phyloP scores from a whole-genome alignment of 2,329 filamentous ascomycete genomes.

The Paradendryphiella salina region DNA sequence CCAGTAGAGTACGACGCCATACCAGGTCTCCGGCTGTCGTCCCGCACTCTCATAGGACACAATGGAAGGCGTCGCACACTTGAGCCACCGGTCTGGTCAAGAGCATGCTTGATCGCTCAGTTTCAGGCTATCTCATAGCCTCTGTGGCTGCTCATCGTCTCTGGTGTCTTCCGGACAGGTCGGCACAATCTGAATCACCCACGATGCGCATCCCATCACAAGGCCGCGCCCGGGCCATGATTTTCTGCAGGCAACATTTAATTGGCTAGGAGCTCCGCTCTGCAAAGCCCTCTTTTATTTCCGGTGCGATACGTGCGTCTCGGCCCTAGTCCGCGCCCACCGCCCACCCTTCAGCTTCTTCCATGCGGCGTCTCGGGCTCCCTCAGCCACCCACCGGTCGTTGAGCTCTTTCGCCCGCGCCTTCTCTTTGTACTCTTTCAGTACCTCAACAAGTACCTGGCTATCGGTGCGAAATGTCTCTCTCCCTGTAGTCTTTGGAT shows the following conservation, averaged over 20 bases:
- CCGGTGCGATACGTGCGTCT: slow-evolving; percentile 11
- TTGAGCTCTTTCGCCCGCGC: slow-evolving; percentile 2
- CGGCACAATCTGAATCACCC: slow-evolving; percentile 8
- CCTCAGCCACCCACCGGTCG: slow-evolving; percentile 13
- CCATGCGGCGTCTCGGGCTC: background rate
- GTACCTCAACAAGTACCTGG: background rate
- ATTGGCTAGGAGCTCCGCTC: slow-evolving; percentile 31
- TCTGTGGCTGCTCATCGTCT: too few relatives aligned
- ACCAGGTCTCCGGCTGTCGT: background rate
- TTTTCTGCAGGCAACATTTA: background rate
- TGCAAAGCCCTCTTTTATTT: slow-evolving; percentile 23
- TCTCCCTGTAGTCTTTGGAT: slow-evolving; percentile 5
- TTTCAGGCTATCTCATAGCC: slow-evolving; percentile 1
- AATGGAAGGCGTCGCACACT: background rate
- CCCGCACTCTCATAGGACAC: background rate
- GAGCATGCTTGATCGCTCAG: background rate
- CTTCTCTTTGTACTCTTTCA: background rate
- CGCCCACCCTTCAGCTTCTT: slow-evolving; percentile 6
- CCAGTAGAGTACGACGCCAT: slow-evolving; percentile 1
- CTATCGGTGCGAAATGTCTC: slow-evolving; percentile 5
- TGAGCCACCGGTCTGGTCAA: background rate
- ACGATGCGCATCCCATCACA: slow-evolving; percentile 3
- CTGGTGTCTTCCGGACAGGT: background rate
- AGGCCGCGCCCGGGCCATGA: slow-evolving; percentile 1
- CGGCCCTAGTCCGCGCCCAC: background rate